Evolutionary conservation across 1,284 basidiomycete species (phyloP), one percentile per base, ranked within the genome.

Genomic region (Ganoderma resinaceum): DNA sequence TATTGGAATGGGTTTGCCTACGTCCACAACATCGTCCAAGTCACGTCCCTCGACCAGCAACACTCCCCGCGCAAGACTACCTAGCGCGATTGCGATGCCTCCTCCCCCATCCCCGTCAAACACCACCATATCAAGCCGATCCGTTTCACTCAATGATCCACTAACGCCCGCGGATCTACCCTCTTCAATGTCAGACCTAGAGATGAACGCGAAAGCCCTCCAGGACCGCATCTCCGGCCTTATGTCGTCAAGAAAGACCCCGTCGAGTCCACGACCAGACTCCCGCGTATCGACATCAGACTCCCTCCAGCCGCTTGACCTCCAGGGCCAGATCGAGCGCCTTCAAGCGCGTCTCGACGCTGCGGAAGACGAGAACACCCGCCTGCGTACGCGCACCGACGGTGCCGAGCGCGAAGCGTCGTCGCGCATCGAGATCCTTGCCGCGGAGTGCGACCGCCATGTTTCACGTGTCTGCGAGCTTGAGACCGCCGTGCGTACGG

Each of bases 41-140:
- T 77, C 81, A 61, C 82, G 89, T 70, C 77, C 85, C 23, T 83
- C 86, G 26, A 75, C 85, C 46, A 83, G 77, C 46, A 73, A 69
- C 67, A 90, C 89, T 12, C 89, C 90, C 46, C 86, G 89, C 46
- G 83, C 86, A 16, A 84, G 91, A 58, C 77, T 93, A 69, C 90
- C 91, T n/a, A 92, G 91, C 74, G 82, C 86, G n/a, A 78, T 91
- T 40, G 89, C 90, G 2, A 94, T 93, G 91, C 92, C 92, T 3
- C 92, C 92, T 2, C 92, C 92, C 18, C 82, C 88, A 0, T 91
- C 90, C 16, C 91, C 91, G 20, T 78, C 82, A 59, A 73, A 73
- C 23, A 67, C 73, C 18, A 73, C 77, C 1, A 69, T 74, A 35
- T 76, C 79, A 6, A 71, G 69, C 26, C 71, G 78, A 66, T 74